These are phyloP conservation scores for Xylariaceae sp. DNA, from an alignment of 2,329 filamentous ascomycete genomes.

Conservation along the genomic window DNA sequence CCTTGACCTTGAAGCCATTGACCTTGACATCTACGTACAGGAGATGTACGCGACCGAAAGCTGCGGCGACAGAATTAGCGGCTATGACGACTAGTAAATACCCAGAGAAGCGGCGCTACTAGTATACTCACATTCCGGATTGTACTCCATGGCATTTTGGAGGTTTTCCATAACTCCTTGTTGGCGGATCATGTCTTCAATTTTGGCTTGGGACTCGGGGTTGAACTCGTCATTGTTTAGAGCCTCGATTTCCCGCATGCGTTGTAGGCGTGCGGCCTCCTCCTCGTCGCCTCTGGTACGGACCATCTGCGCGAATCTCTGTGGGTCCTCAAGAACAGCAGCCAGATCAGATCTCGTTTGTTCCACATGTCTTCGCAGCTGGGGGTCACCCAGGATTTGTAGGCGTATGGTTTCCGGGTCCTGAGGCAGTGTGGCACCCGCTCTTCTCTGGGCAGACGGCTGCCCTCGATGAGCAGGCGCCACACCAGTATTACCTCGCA, in stretches of 20 bases:
- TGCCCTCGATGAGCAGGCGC: slow-evolving; percentile 41
- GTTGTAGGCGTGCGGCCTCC: slow-evolving; percentile 71
- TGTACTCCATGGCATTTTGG: slow-evolving; percentile 95
- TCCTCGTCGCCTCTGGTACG: slow-evolving; percentile 70
- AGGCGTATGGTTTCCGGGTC: slow-evolving; percentile 83
- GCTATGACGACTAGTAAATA: slow-evolving; percentile 12
- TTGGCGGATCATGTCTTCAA: slow-evolving; percentile 96
- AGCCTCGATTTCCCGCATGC: slow-evolving; percentile 79
- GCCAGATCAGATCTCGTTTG: slow-evolving; percentile 77
- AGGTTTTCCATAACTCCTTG: slow-evolving; percentile 93
- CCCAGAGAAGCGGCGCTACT: slow-evolving; percentile 1
- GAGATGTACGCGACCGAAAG: slow-evolving; percentile 94
- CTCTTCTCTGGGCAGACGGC: slow-evolving; percentile 38
- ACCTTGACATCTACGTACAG: slow-evolving; percentile 95
- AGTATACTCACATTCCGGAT: slow-evolving; percentile 81
- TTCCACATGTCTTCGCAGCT: slow-evolving; percentile 70
- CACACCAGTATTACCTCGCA: slow-evolving; percentile 51
- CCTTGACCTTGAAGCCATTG: slow-evolving; percentile 89
- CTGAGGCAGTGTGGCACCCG: slow-evolving; percentile 43
- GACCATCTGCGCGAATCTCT: slow-evolving; percentile 75
- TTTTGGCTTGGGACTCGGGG: slow-evolving; percentile 84
- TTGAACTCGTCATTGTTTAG: slow-evolving; percentile 96
- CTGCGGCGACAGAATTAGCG: slow-evolving; percentile 49
- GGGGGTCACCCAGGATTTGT: slow-evolving; percentile 78
- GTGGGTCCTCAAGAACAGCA: slow-evolving; percentile 73